phyloP scores from a whole-genome alignment of 345 rosid genomes.

The Melaleuca alternifolia region DNA sequence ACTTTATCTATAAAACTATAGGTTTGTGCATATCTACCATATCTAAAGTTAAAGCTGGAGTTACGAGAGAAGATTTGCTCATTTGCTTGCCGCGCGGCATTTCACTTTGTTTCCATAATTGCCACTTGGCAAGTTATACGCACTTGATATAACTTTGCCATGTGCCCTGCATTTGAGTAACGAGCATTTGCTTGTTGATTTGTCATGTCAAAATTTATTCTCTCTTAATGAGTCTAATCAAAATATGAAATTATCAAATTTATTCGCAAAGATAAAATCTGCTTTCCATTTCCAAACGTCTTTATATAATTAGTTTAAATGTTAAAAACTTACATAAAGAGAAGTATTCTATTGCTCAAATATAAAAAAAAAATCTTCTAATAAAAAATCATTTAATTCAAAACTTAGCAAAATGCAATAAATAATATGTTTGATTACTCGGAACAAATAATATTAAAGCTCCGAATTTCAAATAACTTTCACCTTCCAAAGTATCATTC shows the following conservation, averaged over 20 bases:
- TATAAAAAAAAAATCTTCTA: background rate
- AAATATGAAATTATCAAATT: background rate
- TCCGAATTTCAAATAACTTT: background rate
- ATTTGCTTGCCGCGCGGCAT: background rate
- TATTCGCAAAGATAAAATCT: background rate
- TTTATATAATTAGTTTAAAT: background rate
- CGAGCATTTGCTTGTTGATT: background rate
- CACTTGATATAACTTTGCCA: background rate
- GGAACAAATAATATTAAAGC: no score
- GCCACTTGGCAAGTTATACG: background rate
- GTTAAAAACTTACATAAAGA: background rate
- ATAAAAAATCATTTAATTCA: background rate
- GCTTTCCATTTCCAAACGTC: background rate
- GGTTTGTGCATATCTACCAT: background rate
- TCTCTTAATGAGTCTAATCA: background rate
- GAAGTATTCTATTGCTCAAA: background rate
- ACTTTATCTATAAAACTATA: background rate
- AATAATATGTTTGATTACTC: background rate
- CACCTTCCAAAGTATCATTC: no score
- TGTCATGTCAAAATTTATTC: background rate
- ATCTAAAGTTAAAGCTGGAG: background rate
- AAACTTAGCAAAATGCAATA: background rate
- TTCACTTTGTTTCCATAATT: background rate
- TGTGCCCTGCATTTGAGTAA: no score
- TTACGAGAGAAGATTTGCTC: background rate